Percentiles rank a stretch among this genome's conserved stretches.
Conservation (phyloP, 1,139 yeast genomes). For the Hemisphaericaspora xylofermentans region DNA sequence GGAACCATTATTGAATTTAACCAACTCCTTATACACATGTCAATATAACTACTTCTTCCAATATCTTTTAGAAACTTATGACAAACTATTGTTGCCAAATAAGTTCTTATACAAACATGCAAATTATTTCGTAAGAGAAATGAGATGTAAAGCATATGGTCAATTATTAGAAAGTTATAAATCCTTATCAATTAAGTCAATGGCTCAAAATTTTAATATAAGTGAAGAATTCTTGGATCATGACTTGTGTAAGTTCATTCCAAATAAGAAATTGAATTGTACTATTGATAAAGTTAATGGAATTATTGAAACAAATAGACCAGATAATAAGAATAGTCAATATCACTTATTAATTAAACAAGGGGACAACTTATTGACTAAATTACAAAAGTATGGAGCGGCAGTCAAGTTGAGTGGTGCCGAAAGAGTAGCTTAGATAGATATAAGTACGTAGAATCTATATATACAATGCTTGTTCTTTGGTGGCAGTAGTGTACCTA, state of each 20-base stretch:
- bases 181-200: conserved; percentile 81
- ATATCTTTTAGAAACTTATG: conserved; percentile 75
- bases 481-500: neutral
- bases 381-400: conserved; percentile 94
- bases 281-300: conserved; percentile 96
- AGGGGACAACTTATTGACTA: conserved; percentile 90
- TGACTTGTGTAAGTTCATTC: conserved; percentile 87
- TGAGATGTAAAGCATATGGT: conserved; percentile 93
- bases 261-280: conserved; percentile 90
- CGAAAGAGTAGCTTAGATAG: conserved; percentile 49
- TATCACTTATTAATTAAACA: conserved; percentile 85
- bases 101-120: conserved; percentile 80
- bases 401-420: conserved; percentile 95
- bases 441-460: no score
- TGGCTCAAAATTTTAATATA: conserved; percentile 94
- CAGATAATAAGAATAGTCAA: conserved; percentile 93
- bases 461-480: neutral
- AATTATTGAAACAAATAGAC: conserved; percentile 91
- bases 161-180: conserved; percentile 94
- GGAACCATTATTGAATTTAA: conserved; percentile 79
- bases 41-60: conserved; percentile 83
- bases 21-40: conserved; percentile 85
- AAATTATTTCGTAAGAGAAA: conserved; percentile 81
- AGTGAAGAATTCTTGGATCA: conserved; percentile 75
- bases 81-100: conserved; percentile 66